Evolutionary conservation across 345 rosid species (phyloP).

Genomic region (Noccaea bulbosa): DNA sequence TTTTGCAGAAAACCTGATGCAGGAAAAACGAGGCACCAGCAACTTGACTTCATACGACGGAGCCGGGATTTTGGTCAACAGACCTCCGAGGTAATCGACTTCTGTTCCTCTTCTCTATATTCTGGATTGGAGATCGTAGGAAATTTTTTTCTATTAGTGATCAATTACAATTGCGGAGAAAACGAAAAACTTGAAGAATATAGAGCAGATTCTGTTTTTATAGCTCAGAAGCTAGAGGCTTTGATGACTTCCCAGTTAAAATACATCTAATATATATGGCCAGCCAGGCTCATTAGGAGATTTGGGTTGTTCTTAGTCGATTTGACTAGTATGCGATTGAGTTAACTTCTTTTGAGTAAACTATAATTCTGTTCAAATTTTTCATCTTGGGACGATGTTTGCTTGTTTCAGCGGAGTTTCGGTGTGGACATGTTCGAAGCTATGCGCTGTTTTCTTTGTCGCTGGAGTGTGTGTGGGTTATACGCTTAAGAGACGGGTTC

Average conservation of each 20-base stretch:
- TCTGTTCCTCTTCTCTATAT: neutral
- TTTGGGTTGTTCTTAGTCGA: neutral
- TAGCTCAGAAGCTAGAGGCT: neutral
- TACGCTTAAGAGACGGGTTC: slow-evolving; percentile 72
- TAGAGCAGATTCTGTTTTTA: neutral
- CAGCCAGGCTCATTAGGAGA: neutral
- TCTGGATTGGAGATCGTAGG: neutral
- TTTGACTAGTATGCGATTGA: neutral
- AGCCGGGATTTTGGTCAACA: slow-evolving; percentile 47
- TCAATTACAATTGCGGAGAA: no score
- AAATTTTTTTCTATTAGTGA: no score
- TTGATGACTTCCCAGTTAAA: neutral
- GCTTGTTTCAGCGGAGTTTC: slow-evolving; percentile 61
- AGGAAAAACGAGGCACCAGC: slow-evolving; percentile 39
- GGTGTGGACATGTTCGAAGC: slow-evolving; percentile 75
- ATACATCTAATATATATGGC: slow-evolving; percentile 13
- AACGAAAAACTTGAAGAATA: neutral
- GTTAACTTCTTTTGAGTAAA: neutral
- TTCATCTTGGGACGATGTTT: slow-evolving; percentile 6
- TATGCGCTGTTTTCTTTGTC: slow-evolving; percentile 71
- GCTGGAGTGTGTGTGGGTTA: slow-evolving; percentile 82
- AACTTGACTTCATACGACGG: slow-evolving; percentile 48
- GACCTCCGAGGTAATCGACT: slow-evolving; percentile 55
- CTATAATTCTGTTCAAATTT: no score
- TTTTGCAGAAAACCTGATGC: slow-evolving; percentile 38